Evolutionary conservation across 169 alveolate genomes (phyloP).

Genomic region (Eimeria necatrix): DNA sequence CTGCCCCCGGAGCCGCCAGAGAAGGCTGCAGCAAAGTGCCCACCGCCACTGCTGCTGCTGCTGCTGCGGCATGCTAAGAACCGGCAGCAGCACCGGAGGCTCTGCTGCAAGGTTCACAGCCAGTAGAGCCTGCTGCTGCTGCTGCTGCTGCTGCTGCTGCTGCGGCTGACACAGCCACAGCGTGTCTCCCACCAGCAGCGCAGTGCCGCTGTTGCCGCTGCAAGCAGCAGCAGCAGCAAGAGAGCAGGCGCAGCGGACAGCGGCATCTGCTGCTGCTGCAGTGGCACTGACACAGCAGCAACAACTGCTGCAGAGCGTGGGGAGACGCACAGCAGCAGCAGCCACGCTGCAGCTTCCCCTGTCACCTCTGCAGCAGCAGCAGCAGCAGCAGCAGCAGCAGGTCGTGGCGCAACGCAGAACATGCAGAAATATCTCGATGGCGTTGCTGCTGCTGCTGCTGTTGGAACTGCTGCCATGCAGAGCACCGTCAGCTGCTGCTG

Average conservation of each 20-base stretch:
- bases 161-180: constrained; percentile 45
- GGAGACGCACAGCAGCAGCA: constrained; percentile 52
- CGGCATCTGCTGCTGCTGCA: neutral
- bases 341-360: constrained; percentile 37
- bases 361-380: neutral
- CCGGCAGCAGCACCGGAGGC: constrained; percentile 68
- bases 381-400: constrained; percentile 35
- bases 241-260: neutral
- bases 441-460: constrained; percentile 52
- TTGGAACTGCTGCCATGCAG: neutral
- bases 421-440: neutral
- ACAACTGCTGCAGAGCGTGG: constrained; percentile 23
- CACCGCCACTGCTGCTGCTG: constrained; percentile 72
- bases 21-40: neutral
- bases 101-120: constrained; percentile 64
- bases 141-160: constrained; percentile 65
- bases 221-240: constrained; percentile 68
- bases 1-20: constrained; percentile 2
- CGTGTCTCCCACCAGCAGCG: constrained; percentile 12
- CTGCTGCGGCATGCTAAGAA: constrained; percentile 43
- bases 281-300: neutral
- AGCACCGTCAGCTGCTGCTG: neutral
- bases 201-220: neutral
- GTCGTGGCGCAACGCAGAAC: constrained; percentile 11
- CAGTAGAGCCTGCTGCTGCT: constrained; percentile 21